Evolutionary conservation across 176 grass and related monocot genomes (phyloP).

Genomic region (Canna indica): DNA sequence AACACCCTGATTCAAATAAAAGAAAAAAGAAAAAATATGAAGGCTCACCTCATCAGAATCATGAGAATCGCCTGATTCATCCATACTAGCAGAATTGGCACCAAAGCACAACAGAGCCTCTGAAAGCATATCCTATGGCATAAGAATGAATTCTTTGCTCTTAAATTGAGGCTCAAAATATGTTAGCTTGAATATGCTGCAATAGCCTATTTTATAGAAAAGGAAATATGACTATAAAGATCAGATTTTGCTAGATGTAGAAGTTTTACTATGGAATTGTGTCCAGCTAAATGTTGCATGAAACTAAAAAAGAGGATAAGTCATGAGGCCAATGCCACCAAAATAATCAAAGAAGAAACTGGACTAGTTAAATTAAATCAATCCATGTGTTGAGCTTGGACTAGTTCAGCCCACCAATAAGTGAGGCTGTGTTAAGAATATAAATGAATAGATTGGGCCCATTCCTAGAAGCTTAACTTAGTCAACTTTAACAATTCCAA

Average conservation of each 20-base stretch:
- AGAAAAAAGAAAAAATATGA: background rate
- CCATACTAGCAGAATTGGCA: conserved; percentile 61
- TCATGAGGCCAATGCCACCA: too few relatives aligned
- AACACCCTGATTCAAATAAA: background rate
- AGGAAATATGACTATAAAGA: background rate
- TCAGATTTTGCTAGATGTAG: background rate
- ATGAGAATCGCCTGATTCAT: conserved; percentile 50
- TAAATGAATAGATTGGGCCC: too few relatives aligned
- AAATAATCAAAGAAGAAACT: too few relatives aligned
- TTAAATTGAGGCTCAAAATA: background rate
- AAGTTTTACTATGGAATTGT: too few relatives aligned
- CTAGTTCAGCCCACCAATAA: too few relatives aligned
- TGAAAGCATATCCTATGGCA: conserved; percentile 53
- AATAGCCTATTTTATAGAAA: background rate
- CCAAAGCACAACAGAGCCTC: conserved; percentile 78
- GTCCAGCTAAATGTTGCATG: too few relatives aligned
- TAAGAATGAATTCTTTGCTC: background rate
- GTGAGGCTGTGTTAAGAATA: too few relatives aligned
- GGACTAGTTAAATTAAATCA: too few relatives aligned
- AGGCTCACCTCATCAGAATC: conserved; percentile 56
- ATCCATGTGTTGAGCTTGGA: too few relatives aligned
- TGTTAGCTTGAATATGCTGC: background rate
- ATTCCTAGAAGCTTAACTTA: too few relatives aligned
- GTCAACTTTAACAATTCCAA: too few relatives aligned
- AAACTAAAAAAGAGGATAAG: too few relatives aligned